These are phyloP conservation scores for Ophiostoma quercus DNA, from an alignment of 2,329 filamentous ascomycete species.

Conservation along the genomic window DNA sequence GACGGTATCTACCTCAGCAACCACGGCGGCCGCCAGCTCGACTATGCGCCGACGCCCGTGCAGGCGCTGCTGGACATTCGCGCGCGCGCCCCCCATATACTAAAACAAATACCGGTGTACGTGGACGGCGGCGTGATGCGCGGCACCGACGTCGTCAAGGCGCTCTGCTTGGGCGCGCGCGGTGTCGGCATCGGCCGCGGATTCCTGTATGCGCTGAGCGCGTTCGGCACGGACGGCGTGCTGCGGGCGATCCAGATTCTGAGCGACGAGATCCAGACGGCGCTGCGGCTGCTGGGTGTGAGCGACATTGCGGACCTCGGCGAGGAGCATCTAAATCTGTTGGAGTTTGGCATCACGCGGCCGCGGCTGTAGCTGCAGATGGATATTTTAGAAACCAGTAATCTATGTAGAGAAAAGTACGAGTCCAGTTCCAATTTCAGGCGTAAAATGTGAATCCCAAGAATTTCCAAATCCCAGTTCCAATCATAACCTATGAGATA, in stretches of 20 bases:
- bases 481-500: background rate
- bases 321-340: background rate
- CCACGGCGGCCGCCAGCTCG: constrained; percentile 49
- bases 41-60: constrained; percentile 35
- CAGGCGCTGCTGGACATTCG: background rate
- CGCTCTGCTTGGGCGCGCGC: constrained; percentile 43
- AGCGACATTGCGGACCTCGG: background rate
- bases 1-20: constrained; percentile 46
- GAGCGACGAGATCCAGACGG: constrained; percentile 24
- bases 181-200: constrained; percentile 47
- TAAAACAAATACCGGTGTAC: constrained; percentile 35
- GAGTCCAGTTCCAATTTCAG: too few species aligned
- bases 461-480: too few species aligned
- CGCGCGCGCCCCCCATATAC: background rate
- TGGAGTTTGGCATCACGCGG: background rate
- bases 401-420: too few species aligned
- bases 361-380: constrained; percentile 6
- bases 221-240: constrained; percentile 35
- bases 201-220: constrained; percentile 50
- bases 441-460: too few species aligned
- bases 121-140: constrained; percentile 45
- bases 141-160: constrained; percentile 46
- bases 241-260: constrained; percentile 34
- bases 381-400: too few species aligned
- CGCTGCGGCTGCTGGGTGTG: constrained; percentile 16